Conservation (phyloP, 768 basidiomycete species). For the Boletales sp. region DNA sequence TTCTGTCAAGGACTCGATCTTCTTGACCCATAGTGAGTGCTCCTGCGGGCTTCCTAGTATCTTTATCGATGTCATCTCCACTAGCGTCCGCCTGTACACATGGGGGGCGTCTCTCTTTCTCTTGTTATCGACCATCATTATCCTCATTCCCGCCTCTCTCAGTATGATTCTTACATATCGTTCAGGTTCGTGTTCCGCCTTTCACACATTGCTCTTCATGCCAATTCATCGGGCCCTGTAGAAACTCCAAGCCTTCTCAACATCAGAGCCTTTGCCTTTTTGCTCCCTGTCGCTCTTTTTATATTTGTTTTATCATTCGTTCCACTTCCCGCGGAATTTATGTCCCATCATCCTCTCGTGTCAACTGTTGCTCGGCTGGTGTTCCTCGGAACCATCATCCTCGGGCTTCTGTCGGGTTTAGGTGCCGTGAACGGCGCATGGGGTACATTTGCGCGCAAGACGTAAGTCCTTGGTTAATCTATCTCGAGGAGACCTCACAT, state of each 20-base stretch:
- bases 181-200: constrained; percentile 18
- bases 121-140: constrained; percentile 58
- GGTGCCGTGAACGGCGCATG: constrained; percentile 70
- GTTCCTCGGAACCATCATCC: constrained; percentile 71
- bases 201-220: neutral
- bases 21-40: constrained; percentile 52
- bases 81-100: constrained; percentile 59
- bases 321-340: constrained; percentile 57
- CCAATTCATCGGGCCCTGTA: constrained; percentile 4
- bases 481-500: constrained; percentile 2
- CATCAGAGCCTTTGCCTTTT: constrained; percentile 15
- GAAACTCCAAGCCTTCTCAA: constrained; percentile 25
- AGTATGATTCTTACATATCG: constrained; percentile 54
- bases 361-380: constrained; percentile 60
- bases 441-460: constrained; percentile 29
- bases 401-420: constrained; percentile 79
- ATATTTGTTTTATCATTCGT: constrained; percentile 61
- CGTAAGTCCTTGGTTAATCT: constrained; percentile 23
- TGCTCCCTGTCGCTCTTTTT: constrained; percentile 52
- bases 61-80: neutral
- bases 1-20: constrained; percentile 64
- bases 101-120: constrained; percentile 66
- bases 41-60: neutral
- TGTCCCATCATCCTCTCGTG: constrained; percentile 39
- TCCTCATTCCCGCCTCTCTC: constrained; percentile 62